Evolutionary conservation across 306 rosid species (phyloP).

Genomic region (Pterocarpus santalinus): DNA sequence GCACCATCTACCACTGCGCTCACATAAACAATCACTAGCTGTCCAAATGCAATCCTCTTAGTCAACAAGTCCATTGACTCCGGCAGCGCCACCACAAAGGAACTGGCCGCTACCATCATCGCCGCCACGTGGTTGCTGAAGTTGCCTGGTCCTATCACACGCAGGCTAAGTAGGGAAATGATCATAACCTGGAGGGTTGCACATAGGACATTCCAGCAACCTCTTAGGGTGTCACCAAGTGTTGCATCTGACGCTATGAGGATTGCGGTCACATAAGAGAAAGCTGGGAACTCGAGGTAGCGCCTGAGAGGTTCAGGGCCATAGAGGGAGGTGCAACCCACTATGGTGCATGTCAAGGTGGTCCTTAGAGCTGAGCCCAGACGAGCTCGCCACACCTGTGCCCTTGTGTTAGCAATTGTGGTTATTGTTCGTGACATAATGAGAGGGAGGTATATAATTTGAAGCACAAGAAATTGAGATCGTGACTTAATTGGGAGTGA

Average conservation of each 20-base stretch:
- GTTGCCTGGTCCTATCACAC: conserved; percentile 60
- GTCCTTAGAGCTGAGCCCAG: conserved; percentile 67
- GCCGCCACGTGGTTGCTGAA: conserved; percentile 50
- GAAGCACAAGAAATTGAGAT: background rate
- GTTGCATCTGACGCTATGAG: conserved; percentile 68
- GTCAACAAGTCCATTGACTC: conserved; percentile 63
- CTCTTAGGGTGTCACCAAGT: conserved; percentile 72
- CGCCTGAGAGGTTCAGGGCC: conserved; percentile 55
- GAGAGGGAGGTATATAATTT: background rate
- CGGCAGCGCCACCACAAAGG: conserved; percentile 74
- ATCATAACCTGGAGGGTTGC: conserved; percentile 59
- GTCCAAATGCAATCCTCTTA: conserved; percentile 78
- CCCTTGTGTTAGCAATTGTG: conserved; percentile 35
- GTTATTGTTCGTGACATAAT: conserved; percentile 47
- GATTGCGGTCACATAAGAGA: conserved; percentile 69
- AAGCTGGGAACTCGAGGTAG: conserved; percentile 65
- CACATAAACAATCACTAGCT: conserved; percentile 74
- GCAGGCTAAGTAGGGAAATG: conserved; percentile 51
- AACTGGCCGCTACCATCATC: conserved; percentile 41
- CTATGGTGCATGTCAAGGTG: conserved; percentile 73
- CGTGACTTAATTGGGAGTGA: background rate
- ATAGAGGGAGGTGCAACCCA: conserved; percentile 60
- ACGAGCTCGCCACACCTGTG: conserved; percentile 53
- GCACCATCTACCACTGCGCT: conserved; percentile 64
- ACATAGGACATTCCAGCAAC: conserved; percentile 62